Evolutionary conservation across 768 basidiomycete species (phyloP), one percentile per base, ranked within the genome.

Genomic region (Pisolithus microcarpus): DNA sequence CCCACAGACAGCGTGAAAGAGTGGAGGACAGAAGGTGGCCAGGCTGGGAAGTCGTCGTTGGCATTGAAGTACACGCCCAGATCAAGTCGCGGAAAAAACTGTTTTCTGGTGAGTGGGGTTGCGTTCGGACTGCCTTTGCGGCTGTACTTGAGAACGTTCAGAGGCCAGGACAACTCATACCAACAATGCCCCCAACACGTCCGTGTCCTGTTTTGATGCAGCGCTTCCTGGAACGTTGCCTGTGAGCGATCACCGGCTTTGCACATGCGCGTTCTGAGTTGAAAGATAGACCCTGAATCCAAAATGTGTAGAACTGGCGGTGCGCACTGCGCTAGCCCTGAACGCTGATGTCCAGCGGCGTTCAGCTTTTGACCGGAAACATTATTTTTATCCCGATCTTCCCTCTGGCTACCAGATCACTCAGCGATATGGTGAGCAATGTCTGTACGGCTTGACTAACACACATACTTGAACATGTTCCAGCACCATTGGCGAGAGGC

Each of bases 321-420:
- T 93, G 0, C 76, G 88, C 7, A 84, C 91, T 0, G 89, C 93
- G 0, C 60, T 93, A 2, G 93, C 93, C 5, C 74, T 98, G 21
- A 68, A 78, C 31, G 73, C 82, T 11, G 56, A 76, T 5, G 74
- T 95, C 46, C 88, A 88, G 56, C 56, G 57, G 0, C 74, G 76
- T 18, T 95, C 91, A 0, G 77, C 88, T 0, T 98, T 98, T 59
- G 96, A 98, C 67, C 75, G 96, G 57, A 99, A 99, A 64, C 96
- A 98, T 65, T 99, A 99, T 65, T 97, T 97, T 67, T 98, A 99
- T 62, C 79, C 90, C 5, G 96, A 98, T 66, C 76, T 96, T 34
- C 93, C 96, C 0, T 76, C 86, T 4, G 95, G 95, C 0, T 98
- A 93, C 67, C 96, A 99, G 69, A 95, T 99, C 55, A 99, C 94